A percentile compares a stretch with the other conserved stretches of the same genome.
Conservation (phyloP, 2,329 filamentous ascomycete genomes). For the Mycosphaerella arachidis region DNA sequence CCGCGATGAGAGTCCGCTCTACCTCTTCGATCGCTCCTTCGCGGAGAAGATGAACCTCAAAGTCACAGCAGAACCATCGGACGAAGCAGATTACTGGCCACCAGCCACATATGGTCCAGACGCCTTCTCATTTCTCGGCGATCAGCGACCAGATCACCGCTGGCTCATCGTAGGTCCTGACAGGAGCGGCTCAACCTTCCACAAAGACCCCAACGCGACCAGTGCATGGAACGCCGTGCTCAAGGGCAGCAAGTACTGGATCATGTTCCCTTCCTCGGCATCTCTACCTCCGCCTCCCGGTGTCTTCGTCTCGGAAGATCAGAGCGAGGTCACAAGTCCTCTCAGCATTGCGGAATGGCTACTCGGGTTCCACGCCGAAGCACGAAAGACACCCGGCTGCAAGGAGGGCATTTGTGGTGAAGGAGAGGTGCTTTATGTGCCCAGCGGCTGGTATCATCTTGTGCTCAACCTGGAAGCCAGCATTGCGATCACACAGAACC, state of each 20-base stretch:
- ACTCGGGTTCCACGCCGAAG: conserved; percentile 80
- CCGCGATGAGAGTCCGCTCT: conserved; percentile 72
- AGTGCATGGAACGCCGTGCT: conserved; percentile 94
- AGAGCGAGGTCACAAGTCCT: conserved; percentile 88
- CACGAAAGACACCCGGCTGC: conserved; percentile 69
- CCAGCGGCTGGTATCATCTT: conserved; percentile 94
- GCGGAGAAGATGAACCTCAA: conserved; percentile 76
- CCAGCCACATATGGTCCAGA: conserved; percentile 83
- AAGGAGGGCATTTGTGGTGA: conserved; percentile 77
- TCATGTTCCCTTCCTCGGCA: conserved; percentile 81
- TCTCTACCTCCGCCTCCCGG: conserved; percentile 68
- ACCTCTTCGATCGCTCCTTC: conserved; percentile 85
- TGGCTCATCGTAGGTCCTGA: conserved; percentile 91
- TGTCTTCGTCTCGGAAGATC: conserved; percentile 82
- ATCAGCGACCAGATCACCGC: conserved; percentile 76
- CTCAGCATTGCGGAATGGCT: conserved; percentile 97
- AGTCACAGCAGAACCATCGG: conserved; percentile 39
- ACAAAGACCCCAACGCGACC: conserved; percentile 71
- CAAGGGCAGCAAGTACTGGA: conserved; percentile 91
- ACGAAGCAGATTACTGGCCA: conserved; percentile 64
- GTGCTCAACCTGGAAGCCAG: conserved; percentile 83
- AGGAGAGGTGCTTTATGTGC: conserved; percentile 87
- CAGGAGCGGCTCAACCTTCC: conserved; percentile 81
- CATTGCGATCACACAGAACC: conserved; percentile 92
- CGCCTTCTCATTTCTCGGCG: conserved; percentile 71